These are phyloP conservation scores for Celoporthe dispersa DNA, from an alignment of 2,329 filamentous ascomycete genomes.

Conservation along the genomic window DNA sequence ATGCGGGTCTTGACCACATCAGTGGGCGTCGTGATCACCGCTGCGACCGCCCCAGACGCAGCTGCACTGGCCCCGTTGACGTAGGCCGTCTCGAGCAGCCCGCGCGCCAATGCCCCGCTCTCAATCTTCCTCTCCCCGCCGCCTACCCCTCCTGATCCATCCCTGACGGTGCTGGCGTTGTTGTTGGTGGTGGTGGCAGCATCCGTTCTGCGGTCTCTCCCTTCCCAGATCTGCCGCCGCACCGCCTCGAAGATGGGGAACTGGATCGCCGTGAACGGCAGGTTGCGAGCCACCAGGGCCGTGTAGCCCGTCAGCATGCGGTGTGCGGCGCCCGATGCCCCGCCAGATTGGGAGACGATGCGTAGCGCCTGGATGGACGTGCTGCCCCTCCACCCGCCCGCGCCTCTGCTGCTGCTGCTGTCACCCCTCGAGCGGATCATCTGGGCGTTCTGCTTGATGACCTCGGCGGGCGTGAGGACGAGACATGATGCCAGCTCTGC, in stretches of 20 bases:
- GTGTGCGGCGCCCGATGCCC: conserved; percentile 53
- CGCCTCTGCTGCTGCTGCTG: neutral
- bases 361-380: conserved; percentile 55
- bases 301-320: conserved; percentile 75
- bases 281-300: conserved; percentile 78
- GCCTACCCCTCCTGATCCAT: conserved; percentile 38
- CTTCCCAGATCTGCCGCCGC: conserved; percentile 56
- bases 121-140: conserved; percentile 36
- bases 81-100: conserved; percentile 66
- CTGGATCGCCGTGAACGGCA: conserved; percentile 86
- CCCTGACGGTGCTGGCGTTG: conserved; percentile 12
- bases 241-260: conserved; percentile 85
- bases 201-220: conserved; percentile 30
- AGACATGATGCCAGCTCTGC: conserved; percentile 86
- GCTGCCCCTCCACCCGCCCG: conserved; percentile 35
- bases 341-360: conserved; percentile 49
- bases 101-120: conserved; percentile 30
- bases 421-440: conserved; percentile 61
- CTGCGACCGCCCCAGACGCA: conserved; percentile 73
- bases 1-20: conserved; percentile 90
- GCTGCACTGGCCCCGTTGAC: conserved; percentile 78
- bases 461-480: conserved; percentile 85
- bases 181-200: conserved; percentile 31
- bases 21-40: conserved; percentile 83
- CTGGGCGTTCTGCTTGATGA: conserved; percentile 93